Evolutionary conservation across 129 eudicot species (phyloP).

Genomic region (Glebionis coronaria): DNA sequence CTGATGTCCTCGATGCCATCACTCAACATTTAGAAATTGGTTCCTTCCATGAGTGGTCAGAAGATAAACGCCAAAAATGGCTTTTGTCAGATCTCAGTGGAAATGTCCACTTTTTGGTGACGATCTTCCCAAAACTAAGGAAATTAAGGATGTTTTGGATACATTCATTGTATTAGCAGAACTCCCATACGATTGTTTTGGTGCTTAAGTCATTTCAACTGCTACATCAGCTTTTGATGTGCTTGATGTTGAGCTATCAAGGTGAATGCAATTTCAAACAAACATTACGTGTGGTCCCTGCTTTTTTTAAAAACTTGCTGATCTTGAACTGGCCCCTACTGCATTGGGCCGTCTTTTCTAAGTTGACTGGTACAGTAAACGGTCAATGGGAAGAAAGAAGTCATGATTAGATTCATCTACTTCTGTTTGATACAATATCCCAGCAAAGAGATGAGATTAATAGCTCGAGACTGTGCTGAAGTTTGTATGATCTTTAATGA

Average conservation of each 20-base stretch:
- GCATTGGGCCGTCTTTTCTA: conserved; percentile 93
- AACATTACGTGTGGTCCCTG: conserved; percentile 92
- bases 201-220: conserved; percentile 96
- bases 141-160: conserved; percentile 84
- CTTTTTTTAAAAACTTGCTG: conserved; percentile 86
- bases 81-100: conserved; percentile 83
- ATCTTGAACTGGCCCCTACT: conserved; percentile 92
- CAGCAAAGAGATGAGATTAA: no score
- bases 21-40: conserved; percentile 89
- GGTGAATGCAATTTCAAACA: conserved; percentile 86
- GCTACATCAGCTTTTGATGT: conserved; percentile 96
- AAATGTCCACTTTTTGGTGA: conserved; percentile 92
- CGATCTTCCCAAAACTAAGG: conserved; percentile 91
- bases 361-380: conserved; percentile 82
- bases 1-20: conserved; percentile 93
- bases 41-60: conserved; percentile 93
- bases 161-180: conserved; percentile 81
- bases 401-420: conserved; percentile 98
- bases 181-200: conserved; percentile 95
- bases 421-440: no score
- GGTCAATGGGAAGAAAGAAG: conserved; percentile 93
- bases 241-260: conserved; percentile 94
- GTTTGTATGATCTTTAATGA: no score
- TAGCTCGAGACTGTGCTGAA: no score
- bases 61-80: conserved; percentile 86